Evolutionary conservation across 108 stramenopile genomes (phyloP).

Genomic region (Epipyxis sp.): DNA sequence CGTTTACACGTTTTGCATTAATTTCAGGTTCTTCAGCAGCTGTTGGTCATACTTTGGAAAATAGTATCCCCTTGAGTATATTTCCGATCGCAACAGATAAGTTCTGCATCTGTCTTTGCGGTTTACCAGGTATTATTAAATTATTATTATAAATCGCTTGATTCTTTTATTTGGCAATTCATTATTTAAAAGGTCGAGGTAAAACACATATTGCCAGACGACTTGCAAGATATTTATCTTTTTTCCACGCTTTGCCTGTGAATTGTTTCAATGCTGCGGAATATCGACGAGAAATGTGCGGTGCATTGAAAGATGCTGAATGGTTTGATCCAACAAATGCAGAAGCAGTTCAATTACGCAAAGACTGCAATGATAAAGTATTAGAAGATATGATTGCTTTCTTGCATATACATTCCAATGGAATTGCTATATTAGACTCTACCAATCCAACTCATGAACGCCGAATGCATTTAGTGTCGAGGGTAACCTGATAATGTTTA

Average conservation of each 20-base stretch:
- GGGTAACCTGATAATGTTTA: no score
- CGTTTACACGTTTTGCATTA: neutral
- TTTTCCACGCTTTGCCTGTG: slow-evolving; percentile 81
- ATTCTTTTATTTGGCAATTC: neutral
- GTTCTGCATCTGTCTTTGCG: slow-evolving; percentile 24
- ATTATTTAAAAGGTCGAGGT: slow-evolving; percentile 64
- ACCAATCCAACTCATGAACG: slow-evolving; percentile 75
- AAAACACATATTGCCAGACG: slow-evolving; percentile 95
- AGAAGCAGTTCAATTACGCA: slow-evolving; percentile 60
- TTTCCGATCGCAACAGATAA: slow-evolving; percentile 21
- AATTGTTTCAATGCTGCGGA: slow-evolving; percentile 91
- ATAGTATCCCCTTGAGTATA: slow-evolving; percentile 26
- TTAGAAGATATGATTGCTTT: slow-evolving; percentile 76
- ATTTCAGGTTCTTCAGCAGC: slow-evolving; percentile 12
- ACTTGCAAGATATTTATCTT: slow-evolving; percentile 78
- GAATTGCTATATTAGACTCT: slow-evolving; percentile 91
- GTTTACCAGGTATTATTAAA: slow-evolving; percentile 13
- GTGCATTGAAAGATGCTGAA: slow-evolving; percentile 60
- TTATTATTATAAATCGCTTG: neutral
- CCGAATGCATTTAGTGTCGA: neutral
- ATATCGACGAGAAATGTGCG: slow-evolving; percentile 76
- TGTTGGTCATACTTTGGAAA: slow-evolving; percentile 19
- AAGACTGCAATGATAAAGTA: slow-evolving; percentile 73
- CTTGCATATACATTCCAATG: slow-evolving; percentile 71
- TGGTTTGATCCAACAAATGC: slow-evolving; percentile 88